Evolutionary conservation across 2,329 filamentous ascomycete species (phyloP).

Genomic region (Mycosphaerelloides madeirae): DNA sequence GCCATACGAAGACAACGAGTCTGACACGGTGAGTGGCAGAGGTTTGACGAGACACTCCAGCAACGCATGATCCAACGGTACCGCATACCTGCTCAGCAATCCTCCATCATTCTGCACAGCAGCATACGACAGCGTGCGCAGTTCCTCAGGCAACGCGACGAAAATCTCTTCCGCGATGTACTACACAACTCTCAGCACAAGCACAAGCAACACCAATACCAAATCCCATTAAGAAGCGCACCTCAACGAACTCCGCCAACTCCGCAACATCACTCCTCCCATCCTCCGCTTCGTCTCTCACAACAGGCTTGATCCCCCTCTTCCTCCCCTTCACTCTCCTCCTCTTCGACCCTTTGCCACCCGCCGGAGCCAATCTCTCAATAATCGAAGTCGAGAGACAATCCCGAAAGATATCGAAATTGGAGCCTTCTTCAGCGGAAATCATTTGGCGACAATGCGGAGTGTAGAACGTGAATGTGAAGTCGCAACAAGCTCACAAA

Average conservation of each 20-base stretch:
- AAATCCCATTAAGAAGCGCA: slow-evolving; percentile 29
- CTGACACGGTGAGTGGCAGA: slow-evolving; percentile 57
- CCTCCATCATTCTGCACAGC: slow-evolving; percentile 46
- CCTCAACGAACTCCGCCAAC: slow-evolving; percentile 72
- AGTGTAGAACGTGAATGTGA: too few species aligned
- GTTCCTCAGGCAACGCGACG: slow-evolving; percentile 54
- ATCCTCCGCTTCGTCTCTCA: slow-evolving; percentile 5
- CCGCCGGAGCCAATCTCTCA: slow-evolving; percentile 50
- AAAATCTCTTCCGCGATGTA: slow-evolving; percentile 71
- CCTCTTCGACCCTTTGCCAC: slow-evolving; percentile 44
- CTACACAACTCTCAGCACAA: slow-evolving; percentile 28
- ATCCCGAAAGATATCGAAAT: slow-evolving; percentile 68
- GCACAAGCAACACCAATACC: background rate
- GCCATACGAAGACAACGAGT: slow-evolving; percentile 64
- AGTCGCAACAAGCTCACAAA: too few species aligned
- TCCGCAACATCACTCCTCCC: slow-evolving; percentile 55
- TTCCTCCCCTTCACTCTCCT: slow-evolving; percentile 38
- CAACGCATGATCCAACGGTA: slow-evolving; percentile 40
- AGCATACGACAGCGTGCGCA: slow-evolving; percentile 60
- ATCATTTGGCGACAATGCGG: slow-evolving; percentile 25
- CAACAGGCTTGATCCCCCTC: slow-evolving; percentile 36
- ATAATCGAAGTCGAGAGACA: slow-evolving; percentile 67
- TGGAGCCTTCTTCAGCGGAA: slow-evolving; percentile 40
- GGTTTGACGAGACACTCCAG: slow-evolving; percentile 47
- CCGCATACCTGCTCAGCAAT: slow-evolving; percentile 53